Base-by-base conservation (phyloP, 768 basidiomycete genomes). In the Kondoa malvinella region DNA sequence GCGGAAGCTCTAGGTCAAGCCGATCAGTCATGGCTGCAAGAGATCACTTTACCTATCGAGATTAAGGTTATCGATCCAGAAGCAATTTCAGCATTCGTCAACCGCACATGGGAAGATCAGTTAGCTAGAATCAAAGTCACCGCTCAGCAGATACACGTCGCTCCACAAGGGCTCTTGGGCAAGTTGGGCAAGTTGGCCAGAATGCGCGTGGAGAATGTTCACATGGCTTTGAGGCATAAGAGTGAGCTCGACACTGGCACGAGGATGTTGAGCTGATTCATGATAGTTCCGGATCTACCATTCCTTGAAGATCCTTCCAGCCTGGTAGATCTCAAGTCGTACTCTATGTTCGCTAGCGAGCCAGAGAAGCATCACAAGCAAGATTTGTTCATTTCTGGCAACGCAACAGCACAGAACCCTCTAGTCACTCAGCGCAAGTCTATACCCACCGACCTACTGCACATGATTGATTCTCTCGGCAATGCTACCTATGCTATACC, bases 271-370 rank as follows among this genome's bases (percentile, higher is more conserved):
- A 59, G 4, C 58, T 14, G 21, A 29, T 63, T 14, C 30, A 21
- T 16, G 29, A 63, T n/a, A 63, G 61, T 63, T 31, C 61, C 61
- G n/a, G 61, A 3, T 26, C 30, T 63, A 14, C 61, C 61, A 4
- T 63, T 63, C 61, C 15, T 63, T 4, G 61, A 63, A 17, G 61
- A 63, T 29, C 61, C 33, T 3, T 63, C 61, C 3, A 29, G 14
- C 16, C 61, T 63, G 26, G 61, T 63, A 17, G 31, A 63, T 32
- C 16, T 63, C 3, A 63, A 16, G 3, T 17, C 61, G 16, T 63
- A 63, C 32, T 30, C 61, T 3, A 63, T 63, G 29, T 27, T 15
- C 17, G 16, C 61, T 8, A 21, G 40, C 40, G 27, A 4, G 21
- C 58, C 21, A 59, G 27, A 63, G 14, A 16, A 16, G 16, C 16